Conservation (phyloP, 2,329 filamentous ascomycete species). For the Westerdykella ornata region DNA sequence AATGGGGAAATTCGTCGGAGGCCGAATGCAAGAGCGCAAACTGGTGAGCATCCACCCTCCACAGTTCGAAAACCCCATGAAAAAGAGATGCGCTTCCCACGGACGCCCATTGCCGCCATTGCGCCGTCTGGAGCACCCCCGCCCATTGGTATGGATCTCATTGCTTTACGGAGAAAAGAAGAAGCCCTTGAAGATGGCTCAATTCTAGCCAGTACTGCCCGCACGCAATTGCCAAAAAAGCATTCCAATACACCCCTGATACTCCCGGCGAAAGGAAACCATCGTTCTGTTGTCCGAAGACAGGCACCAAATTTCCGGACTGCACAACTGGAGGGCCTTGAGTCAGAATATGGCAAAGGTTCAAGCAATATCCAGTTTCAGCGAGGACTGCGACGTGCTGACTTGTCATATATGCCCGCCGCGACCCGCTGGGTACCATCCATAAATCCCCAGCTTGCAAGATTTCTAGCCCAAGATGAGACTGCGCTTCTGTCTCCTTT, state of each 20-base stretch:
- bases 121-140: background rate
- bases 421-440: constrained; percentile 8
- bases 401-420: constrained; percentile 19
- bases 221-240: background rate
- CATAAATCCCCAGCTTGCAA: constrained; percentile 25
- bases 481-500: constrained; percentile 14
- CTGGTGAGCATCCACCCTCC: constrained; percentile 11
- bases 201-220: too few relatives aligned
- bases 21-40: constrained; percentile 2
- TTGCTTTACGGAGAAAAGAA: too few relatives aligned
- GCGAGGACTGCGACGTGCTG: constrained; percentile 23
- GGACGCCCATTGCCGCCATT: constrained; percentile 1
- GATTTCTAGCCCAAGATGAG: constrained; percentile 30
- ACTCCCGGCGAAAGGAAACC: constrained; percentile 10
- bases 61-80: constrained; percentile 13
- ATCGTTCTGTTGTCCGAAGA: background rate
- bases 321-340: constrained; percentile 42
- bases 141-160: background rate
- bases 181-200: background rate
- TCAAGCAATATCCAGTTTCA: constrained; percentile 37
- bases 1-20: constrained; percentile 35
- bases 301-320: constrained; percentile 13
- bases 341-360: constrained; percentile 30
- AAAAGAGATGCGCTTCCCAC: constrained; percentile 9
- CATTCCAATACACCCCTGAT: constrained; percentile 6